Percentiles rank a stretch among this genome's conserved stretches.
phyloP scores from a whole-genome alignment of 805 yeast genomes.

The Candida ascalaphidarum region DNA sequence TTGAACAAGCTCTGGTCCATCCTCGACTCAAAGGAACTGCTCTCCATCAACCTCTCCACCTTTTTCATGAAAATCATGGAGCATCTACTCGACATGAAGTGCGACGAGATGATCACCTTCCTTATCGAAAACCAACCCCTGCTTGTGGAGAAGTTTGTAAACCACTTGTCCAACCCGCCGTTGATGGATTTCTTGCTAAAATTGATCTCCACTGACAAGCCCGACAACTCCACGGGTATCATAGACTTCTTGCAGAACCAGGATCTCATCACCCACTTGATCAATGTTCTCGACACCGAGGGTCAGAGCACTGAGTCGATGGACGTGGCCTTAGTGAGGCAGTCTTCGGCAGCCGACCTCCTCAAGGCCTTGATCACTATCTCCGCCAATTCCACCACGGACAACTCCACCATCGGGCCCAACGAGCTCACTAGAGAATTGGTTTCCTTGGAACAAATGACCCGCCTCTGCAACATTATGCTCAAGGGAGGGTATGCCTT shows the following conservation, averaged over 20 bases:
- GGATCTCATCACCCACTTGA: constrained; percentile 24
- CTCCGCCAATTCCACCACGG: constrained; percentile 38
- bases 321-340: constrained; percentile 19
- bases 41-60: constrained; percentile 71
- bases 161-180: constrained; percentile 37
- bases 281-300: constrained; percentile 22
- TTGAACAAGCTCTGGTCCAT: constrained; percentile 73
- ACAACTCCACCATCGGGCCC: constrained; percentile 38
- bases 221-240: constrained; percentile 38
- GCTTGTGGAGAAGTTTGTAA: constrained; percentile 32
- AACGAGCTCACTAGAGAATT: constrained; percentile 37
- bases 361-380: constrained; percentile 38
- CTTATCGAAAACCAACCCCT: constrained; percentile 34
- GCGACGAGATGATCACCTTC: constrained; percentile 38
- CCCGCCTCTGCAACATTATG: constrained; percentile 28
- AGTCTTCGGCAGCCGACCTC: constrained; percentile 37
- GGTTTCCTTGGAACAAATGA: constrained; percentile 29
- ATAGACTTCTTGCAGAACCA: constrained; percentile 36
- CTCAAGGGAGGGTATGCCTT: constrained; percentile 37
- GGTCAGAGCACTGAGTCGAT: constrained; percentile 7
- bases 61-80: constrained; percentile 90
- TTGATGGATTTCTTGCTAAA: constrained; percentile 37
- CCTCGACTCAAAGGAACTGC: constrained; percentile 57
- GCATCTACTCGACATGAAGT: constrained; percentile 38
- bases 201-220: constrained; percentile 37